Evolutionary conservation across 345 rosid species (phyloP), one percentile per base, ranked within the genome.

Genomic region (Barbarea vulgaris): DNA sequence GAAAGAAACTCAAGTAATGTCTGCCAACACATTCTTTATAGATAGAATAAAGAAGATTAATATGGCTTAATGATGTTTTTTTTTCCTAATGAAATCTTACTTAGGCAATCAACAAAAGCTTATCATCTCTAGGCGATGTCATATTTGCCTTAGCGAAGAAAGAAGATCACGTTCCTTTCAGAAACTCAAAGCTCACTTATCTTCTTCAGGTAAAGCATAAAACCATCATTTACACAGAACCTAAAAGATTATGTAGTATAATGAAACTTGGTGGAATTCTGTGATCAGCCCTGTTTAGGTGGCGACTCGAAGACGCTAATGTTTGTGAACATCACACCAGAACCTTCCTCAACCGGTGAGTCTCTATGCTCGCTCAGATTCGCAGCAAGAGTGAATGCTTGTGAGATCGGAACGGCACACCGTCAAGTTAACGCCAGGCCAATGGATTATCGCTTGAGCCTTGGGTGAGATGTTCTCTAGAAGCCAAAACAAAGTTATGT

Each of bases 321-420:
- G 99, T 88, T 96, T 67, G 99, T 91, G 51, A 96, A 93, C 74
- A 80, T 93, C 52, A 88, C 98, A 39, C 99, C 99, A 0, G 98
- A 96, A 60, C 86, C 88, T 24, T 63, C 97, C 22, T 93, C 99
- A 1, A 85, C 82, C 0, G 91, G 93, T 10, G 99, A 96, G 82
- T 96, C 99, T 2, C 82, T 96, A 10, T 96, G 99, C 84, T 96
- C 98, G 0, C 88, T 96, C 11, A 87, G 98, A 21, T 96, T 96
- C 3, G 99, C 99, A 62, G 93, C 98, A 36, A 83, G 99, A 77
- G 99, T 96, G 30, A 96, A 96, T 74, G 91, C 98, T n/a, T 96
- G 99, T 34, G 99, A 96, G 82, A 96, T 96, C 18, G 99, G 99
- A 55, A 86, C 88, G 21, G 97, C 99, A 14, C 83, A 97, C 28